Evolutionary conservation across 768 basidiomycete species (phyloP).

Genomic region (Dendrothele bispora): DNA sequence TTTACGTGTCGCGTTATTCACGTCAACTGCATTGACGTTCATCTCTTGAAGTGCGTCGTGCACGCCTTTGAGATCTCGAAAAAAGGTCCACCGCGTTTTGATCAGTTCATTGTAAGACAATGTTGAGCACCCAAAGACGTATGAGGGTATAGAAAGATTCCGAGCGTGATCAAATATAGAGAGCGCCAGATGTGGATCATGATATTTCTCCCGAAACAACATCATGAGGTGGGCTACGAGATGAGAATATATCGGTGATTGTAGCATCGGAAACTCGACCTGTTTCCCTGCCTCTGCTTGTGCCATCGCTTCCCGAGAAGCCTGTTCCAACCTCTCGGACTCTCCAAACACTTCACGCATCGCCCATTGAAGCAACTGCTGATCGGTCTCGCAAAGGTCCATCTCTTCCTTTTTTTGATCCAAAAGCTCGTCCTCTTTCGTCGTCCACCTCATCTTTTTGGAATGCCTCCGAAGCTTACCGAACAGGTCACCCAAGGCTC

Average conservation of each 20-base stretch:
- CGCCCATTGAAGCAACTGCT: constrained; percentile 75
- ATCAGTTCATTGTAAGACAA: constrained; percentile 87
- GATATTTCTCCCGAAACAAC: constrained; percentile 74
- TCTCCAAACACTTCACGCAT: constrained; percentile 66
- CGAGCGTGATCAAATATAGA: constrained; percentile 81
- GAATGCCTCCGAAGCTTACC: constrained; percentile 53
- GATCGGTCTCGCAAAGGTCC: constrained; percentile 65
- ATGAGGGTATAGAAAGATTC: constrained; percentile 72
- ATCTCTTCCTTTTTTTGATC: constrained; percentile 76
- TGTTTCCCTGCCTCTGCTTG: constrained; percentile 25
- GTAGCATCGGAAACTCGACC: constrained; percentile 38
- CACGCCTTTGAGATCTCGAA: constrained; percentile 80
- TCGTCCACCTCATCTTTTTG: constrained; percentile 49
- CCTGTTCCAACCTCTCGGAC: constrained; percentile 48
- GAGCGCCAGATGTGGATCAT: constrained; percentile 78
- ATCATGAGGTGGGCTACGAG: constrained; percentile 78
- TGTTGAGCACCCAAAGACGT: constrained; percentile 88
- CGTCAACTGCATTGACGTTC: constrained; percentile 72
- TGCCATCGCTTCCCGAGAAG: constrained; percentile 37
- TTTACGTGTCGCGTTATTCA: constrained; percentile 58
- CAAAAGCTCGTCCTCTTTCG: constrained; percentile 51
- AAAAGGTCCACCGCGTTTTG: constrained; percentile 78
- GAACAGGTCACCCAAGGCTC: constrained; percentile 49
- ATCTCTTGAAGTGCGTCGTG: constrained; percentile 78
- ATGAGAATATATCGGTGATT: constrained; percentile 69